Conservation (phyloP, 2,329 filamentous ascomycete species). For the Colletotrichum sp. region DNA sequence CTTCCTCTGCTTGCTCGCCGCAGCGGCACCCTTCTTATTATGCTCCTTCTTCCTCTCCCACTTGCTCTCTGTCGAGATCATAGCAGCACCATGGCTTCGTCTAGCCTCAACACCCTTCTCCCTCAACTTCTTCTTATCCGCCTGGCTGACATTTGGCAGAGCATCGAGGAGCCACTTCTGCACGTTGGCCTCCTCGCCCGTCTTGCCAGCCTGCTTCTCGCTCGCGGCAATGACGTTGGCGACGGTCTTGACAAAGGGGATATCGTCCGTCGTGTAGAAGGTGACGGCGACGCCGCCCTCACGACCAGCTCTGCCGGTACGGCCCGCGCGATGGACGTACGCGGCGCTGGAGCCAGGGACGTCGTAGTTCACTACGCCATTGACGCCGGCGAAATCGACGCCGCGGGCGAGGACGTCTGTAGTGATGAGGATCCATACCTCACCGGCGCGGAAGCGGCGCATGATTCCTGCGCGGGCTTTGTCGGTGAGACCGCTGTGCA, state of each 20-base stretch:
- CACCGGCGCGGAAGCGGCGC: slow-evolving; percentile 86
- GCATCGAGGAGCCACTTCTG: slow-evolving; percentile 89
- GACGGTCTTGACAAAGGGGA: slow-evolving; percentile 86
- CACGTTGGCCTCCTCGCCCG: slow-evolving; percentile 61
- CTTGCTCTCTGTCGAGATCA: slow-evolving; percentile 84
- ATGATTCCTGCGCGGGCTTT: slow-evolving; percentile 79
- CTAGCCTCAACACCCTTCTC: slow-evolving; percentile 80
- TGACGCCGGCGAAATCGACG: slow-evolving; percentile 93
- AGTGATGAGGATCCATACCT: slow-evolving; percentile 96
- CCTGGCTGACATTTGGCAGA: slow-evolving; percentile 82
- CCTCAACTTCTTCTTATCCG: slow-evolving; percentile 83
- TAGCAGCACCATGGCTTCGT: slow-evolving; percentile 51
- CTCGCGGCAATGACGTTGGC: slow-evolving; percentile 90
- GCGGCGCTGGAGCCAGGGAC: slow-evolving; percentile 88
- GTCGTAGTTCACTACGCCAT: slow-evolving; percentile 97
- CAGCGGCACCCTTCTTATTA: slow-evolving; percentile 67
- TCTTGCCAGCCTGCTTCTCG: slow-evolving; percentile 70
- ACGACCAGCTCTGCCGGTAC: slow-evolving; percentile 87
- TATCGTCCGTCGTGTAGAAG: slow-evolving; percentile 94
- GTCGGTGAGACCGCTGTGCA: slow-evolving; percentile 87
- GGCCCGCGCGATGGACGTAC: slow-evolving; percentile 92
- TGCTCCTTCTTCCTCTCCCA: slow-evolving; percentile 74
- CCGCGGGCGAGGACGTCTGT: slow-evolving; percentile 92
- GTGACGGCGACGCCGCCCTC: slow-evolving; percentile 90
- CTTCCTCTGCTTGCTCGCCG: slow-evolving; percentile 64